Evolutionary conservation across 2,329 filamentous ascomycete genomes (phyloP), one percentile per base, ranked within the genome.

Genomic region (Aureobasidium pullulans): DNA sequence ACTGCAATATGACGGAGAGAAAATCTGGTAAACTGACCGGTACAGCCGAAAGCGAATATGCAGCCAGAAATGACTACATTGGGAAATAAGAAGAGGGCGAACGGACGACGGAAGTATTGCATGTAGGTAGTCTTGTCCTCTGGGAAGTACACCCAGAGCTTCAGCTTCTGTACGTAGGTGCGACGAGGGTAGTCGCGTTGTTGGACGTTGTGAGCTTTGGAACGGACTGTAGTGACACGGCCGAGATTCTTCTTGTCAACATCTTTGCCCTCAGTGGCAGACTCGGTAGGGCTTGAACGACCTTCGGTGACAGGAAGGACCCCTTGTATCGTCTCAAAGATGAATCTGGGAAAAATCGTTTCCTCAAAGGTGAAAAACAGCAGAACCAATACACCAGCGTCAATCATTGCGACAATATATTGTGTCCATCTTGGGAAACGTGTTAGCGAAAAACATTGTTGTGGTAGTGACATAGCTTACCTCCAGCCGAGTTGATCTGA

Each of bases 21-120:
- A 29, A 8, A 39, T 44, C 4, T 9, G 8, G 23, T 28, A 0
- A 5, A 32, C 40, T 36, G 23, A 46, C 52, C 52, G 23, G 73
- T 76, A 57, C 72, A 71, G 10, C 73, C 73, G 49, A 76, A 73
- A 0, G 72, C 73, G 48, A 75, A 75, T 61, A 74, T 74, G 4
- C 74, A 68, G 8, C 73, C 72, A 4, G 71, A 67, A 6, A 75
- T 66, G 32, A 75, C 69, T 10, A 75, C 71, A 31, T 74, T 73
- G 3, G 73, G 73, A 42, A 75, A 74, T 0, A 66, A 66, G 57
- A 74, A 74, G 1, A 75, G 70, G 44, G 70, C 69, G 54, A 75
- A 75, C 5, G 73, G 73, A 5, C 73, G 69, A 5, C 67, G 69
- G 62, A 75, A 74, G 61, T 74, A 75, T 56, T 75, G 72, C 64